These are phyloP conservation scores for Austroboletus eburneus DNA, from an alignment of 768 basidiomycete species.

Conservation along the genomic window DNA sequence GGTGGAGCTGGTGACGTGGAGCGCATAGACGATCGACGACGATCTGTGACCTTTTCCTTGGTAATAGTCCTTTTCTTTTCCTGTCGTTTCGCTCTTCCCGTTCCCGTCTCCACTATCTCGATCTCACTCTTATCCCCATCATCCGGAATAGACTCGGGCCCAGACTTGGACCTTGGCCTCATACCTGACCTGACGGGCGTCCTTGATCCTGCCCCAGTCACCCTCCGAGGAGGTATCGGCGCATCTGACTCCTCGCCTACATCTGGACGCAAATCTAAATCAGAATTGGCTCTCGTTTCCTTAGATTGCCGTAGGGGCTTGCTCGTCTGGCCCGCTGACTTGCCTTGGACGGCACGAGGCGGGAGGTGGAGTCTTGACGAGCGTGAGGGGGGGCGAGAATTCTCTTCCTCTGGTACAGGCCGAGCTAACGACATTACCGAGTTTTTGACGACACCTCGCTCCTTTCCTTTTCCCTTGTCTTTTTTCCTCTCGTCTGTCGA, in stretches of 20 bases:
- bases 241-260: not conserved
- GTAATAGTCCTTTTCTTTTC: not conserved
- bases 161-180: slow-evolving; percentile 19
- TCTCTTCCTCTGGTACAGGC: not conserved
- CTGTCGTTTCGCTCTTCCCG: not conserved
- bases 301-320: not conserved
- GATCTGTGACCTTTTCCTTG: not conserved
- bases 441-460: not conserved
- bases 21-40: slow-evolving; percentile 5
- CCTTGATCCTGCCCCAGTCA: not conserved
- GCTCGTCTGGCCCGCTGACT: too few species aligned
- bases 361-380: too few species aligned
- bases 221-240: slow-evolving; percentile 13
- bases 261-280: not conserved
- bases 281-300: not conserved
- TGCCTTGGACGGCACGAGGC: too few species aligned
- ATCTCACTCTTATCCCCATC: slow-evolving; percentile 1
- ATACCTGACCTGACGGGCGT: slow-evolving; percentile 27
- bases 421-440: not conserved
- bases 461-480: not conserved
- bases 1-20: slow-evolving; percentile 8
- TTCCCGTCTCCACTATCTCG: not conserved
- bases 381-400: not conserved
- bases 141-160: not conserved
- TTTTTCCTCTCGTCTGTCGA: not conserved